These are phyloP conservation scores for Saturnispora gosingensis DNA, from an alignment of 805 yeast species.

Conservation along the genomic window DNA sequence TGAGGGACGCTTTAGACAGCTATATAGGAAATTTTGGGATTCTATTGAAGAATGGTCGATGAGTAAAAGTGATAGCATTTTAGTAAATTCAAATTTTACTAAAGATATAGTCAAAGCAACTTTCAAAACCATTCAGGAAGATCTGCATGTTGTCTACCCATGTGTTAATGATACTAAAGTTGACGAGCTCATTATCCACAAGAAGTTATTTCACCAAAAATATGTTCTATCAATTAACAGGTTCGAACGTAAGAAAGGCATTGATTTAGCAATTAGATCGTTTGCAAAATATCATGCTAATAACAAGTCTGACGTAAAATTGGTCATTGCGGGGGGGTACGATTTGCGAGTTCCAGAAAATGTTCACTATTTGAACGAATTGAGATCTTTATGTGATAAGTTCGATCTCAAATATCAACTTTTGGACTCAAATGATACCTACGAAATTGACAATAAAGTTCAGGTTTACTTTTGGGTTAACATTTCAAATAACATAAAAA, in stretches of 20 bases:
- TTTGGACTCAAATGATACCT: neutral
- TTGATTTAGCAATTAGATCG: constrained; percentile 66
- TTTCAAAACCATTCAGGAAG: constrained; percentile 35
- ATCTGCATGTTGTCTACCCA: constrained; percentile 60
- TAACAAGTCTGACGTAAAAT: constrained; percentile 29
- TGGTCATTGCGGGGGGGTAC: constrained; percentile 87
- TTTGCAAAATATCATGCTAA: constrained; percentile 38
- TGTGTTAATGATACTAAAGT: constrained; percentile 50
- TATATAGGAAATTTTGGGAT: constrained; percentile 81
- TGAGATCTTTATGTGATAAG: constrained; percentile 38
- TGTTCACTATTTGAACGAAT: constrained; percentile 55
- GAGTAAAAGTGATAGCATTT: constrained; percentile 62
- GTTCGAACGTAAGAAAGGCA: constrained; percentile 78
- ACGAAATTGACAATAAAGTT: neutral
- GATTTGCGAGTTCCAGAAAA: constrained; percentile 72
- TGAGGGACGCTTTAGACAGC: constrained; percentile 40
- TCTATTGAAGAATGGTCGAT: constrained; percentile 75
- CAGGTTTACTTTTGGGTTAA: constrained; percentile 61
- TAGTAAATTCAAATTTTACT: constrained; percentile 86
- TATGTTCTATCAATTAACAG: constrained; percentile 75
- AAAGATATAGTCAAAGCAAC: constrained; percentile 56
- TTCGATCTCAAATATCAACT: constrained; percentile 4
- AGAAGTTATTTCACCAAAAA: constrained; percentile 28
- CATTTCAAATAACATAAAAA: constrained; percentile 56
- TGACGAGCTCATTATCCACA: constrained; percentile 25